These are phyloP conservation scores for Lathyrus oleraceus DNA, from an alignment of 306 rosid species.

Conservation along the genomic window DNA sequence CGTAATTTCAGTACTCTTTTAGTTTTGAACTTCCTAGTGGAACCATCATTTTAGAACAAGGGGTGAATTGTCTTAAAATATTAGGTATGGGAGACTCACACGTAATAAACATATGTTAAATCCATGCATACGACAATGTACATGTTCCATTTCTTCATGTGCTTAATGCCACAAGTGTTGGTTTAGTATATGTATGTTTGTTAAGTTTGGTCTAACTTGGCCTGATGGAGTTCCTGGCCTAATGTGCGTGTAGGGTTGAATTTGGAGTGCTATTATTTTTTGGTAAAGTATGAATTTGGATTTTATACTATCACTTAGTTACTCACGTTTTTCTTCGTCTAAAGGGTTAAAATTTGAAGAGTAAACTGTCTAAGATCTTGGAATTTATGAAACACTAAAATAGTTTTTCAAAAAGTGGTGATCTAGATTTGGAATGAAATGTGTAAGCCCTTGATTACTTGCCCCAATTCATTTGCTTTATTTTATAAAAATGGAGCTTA, in stretches of 20 bases:
- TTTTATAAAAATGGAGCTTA: too few species aligned
- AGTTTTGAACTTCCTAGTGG: background rate
- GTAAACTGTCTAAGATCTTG: too few species aligned
- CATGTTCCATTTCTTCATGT: background rate
- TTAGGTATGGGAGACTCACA: background rate
- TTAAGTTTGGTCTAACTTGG: background rate
- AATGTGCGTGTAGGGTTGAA: background rate
- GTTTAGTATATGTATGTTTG: background rate
- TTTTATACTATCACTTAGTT: background rate
- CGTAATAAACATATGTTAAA: background rate
- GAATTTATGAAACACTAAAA: too few species aligned
- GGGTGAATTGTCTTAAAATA: background rate
- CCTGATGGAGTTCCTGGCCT: background rate
- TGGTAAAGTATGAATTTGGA: background rate
- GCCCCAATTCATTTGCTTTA: too few species aligned
- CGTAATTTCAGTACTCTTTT: background rate
- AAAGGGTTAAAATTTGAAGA: background rate
- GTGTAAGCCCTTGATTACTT: too few species aligned
- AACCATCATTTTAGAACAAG: background rate
- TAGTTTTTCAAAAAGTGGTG: too few species aligned
- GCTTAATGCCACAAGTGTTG: background rate
- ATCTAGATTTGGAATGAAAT: too few species aligned
- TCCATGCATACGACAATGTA: background rate
- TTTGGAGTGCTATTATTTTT: background rate
- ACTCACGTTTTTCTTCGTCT: background rate